phyloP scores from a whole-genome alignment of 495 filamentous ascomycete species.

The Parmelia sp. region DNA sequence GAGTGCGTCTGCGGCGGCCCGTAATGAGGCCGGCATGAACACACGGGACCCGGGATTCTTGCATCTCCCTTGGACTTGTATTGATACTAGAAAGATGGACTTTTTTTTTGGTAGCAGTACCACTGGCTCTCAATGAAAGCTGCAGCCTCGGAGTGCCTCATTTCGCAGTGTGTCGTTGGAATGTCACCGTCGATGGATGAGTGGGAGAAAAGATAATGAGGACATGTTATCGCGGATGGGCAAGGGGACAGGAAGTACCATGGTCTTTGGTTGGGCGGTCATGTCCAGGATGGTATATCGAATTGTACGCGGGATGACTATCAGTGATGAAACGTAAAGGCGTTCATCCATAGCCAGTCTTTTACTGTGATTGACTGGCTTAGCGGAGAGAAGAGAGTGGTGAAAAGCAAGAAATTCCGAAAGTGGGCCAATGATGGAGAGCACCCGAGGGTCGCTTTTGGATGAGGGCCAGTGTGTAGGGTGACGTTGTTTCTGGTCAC shows the following conservation, averaged over 20 bases:
- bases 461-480: neutral
- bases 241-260: neutral
- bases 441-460: no score
- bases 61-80: neutral
- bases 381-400: neutral
- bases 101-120: neutral
- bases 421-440: no score
- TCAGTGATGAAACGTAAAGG: neutral
- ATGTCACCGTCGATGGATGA: neutral
- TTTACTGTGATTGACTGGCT: neutral
- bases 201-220: neutral
- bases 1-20: slow-evolving; percentile 1
- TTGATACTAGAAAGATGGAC: neutral
- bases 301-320: neutral
- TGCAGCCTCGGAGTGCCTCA: neutral
- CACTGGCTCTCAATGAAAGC: neutral
- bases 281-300: neutral
- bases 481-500: neutral
- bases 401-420: neutral
- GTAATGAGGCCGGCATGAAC: slow-evolving; percentile 4
- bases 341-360: neutral
- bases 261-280: neutral
- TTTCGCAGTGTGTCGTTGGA: neutral
- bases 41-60: neutral
- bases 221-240: neutral